These are phyloP conservation scores for Neoascochyta sp. DNA, from an alignment of 2,329 filamentous ascomycete genomes.

Conservation along the genomic window DNA sequence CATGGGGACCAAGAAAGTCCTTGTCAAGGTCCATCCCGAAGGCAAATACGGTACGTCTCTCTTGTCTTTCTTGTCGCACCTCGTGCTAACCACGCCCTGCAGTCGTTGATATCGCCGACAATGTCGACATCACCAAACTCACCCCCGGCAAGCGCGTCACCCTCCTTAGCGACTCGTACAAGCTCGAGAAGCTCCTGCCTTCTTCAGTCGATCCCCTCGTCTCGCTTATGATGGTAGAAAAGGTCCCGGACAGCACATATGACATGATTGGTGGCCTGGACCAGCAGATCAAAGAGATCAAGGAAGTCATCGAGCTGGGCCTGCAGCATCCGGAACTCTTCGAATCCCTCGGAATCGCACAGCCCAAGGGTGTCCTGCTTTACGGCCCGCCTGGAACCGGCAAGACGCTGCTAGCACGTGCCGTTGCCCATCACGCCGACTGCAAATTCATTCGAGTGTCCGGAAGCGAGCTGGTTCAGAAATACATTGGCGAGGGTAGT, in stretches of 20 bases:
- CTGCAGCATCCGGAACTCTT: conserved; percentile 98
- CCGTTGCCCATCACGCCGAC: conserved; percentile 96
- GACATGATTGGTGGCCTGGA: conserved; percentile 99
- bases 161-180: conserved; percentile 94
- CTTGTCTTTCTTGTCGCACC: not conserved
- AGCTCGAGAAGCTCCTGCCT: conserved; percentile 96
- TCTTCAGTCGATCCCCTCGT: conserved; percentile 98
- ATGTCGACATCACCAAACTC: conserved; percentile 91
- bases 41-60: conserved; percentile 87
- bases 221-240: conserved; percentile 99
- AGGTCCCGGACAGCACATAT: conserved; percentile 98
- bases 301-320: conserved; percentile 98
- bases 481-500: conserved; percentile 97
- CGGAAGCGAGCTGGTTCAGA: conserved; percentile 93
- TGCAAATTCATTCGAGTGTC: conserved; percentile 99
- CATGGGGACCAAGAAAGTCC: conserved; percentile 98
- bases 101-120: conserved; percentile 96
- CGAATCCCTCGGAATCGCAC: conserved; percentile 96
- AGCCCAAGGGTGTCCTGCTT: conserved; percentile 93
- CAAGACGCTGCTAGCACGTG: conserved; percentile 91
- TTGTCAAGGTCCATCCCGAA: conserved; percentile 98
- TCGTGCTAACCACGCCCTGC: conserved; percentile 6
- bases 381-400: conserved; percentile 96
- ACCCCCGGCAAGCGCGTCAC: conserved; percentile 97
- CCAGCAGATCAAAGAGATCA: conserved; percentile 99